Percentiles rank a stretch among this genome's conserved stretches.
These are phyloP conservation scores for Isoetes taiwanensis DNA, from an alignment of 75 land plant genomes.

Conservation along the genomic window DNA sequence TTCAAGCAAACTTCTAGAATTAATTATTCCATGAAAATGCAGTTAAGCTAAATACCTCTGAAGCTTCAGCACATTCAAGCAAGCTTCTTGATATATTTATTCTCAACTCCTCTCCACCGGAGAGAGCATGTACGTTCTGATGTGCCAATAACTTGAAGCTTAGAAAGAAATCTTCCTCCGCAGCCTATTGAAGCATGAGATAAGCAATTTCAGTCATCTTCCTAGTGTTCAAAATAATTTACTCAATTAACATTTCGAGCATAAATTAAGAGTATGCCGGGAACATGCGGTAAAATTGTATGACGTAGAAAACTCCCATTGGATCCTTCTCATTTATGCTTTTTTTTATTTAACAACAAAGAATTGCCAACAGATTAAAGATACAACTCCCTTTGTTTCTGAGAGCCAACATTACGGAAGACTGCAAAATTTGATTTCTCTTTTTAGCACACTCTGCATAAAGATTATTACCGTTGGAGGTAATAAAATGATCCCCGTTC, in stretches of 20 bases:
- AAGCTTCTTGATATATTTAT: constrained; percentile 21
- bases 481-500: constrained; percentile 52
- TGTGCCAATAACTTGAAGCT: constrained; percentile 23
- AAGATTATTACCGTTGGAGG: too few species aligned
- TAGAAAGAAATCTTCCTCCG: constrained; percentile 11
- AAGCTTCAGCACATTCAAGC: constrained; percentile 48
- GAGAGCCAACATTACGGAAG: too few species aligned
- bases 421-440: too few species aligned
- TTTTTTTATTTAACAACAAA: too few species aligned
- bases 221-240: neutral
- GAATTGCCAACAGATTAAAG: too few species aligned
- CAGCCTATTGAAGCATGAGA: too few species aligned
- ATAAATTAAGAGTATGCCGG: too few species aligned
- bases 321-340: too few species aligned
- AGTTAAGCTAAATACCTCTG: constrained; percentile 35
- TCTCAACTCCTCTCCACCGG: neutral
- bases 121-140: constrained; percentile 22
- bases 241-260: neutral
- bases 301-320: too few species aligned
- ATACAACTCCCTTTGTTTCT: too few species aligned
- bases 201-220: neutral
- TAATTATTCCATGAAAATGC: neutral
- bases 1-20: neutral
- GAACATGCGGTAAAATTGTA: too few species aligned
- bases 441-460: too few species aligned